Percentiles rank a stretch among this genome's conserved stretches.
Conservation (phyloP, 2,329 filamentous ascomycete species). For the Colletotrichum cordylinicola region DNA sequence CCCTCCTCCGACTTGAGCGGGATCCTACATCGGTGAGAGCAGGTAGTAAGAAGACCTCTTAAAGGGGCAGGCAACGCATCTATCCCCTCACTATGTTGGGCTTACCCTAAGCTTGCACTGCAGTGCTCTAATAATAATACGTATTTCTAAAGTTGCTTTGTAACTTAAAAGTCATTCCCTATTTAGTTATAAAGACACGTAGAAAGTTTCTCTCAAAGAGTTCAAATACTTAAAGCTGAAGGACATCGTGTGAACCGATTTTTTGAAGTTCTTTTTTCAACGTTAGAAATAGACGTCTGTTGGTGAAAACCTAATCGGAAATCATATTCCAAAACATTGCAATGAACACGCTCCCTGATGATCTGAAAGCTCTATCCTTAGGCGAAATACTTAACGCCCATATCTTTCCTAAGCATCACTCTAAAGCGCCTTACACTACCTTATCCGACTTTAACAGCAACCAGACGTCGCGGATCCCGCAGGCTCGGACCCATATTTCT, state of each 20-base stretch:
- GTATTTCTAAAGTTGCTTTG: background rate
- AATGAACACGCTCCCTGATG: background rate
- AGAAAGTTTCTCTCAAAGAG: rapidly evolving
- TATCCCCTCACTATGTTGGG: background rate
- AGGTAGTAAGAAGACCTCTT: background rate
- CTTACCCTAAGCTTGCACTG: no score
- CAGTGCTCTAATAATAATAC: background rate
- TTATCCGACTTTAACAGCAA: background rate
- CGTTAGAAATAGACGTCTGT: no score
- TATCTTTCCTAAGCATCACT: background rate
- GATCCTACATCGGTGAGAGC: background rate
- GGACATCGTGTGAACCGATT: no score
- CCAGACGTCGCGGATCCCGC: no score
- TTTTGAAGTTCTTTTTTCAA: no score
- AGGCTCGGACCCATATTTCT: background rate
- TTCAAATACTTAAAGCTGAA: no score
- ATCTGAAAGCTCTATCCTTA: rapidly evolving
- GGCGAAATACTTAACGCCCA: background rate
- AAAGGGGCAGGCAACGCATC: background rate
- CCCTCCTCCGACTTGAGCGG: rapidly evolving
- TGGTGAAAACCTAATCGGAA: background rate
- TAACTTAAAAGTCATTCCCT: rapidly evolving
- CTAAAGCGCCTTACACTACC: background rate
- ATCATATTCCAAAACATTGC: rapidly evolving
- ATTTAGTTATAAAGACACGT: rapidly evolving